These are phyloP conservation scores for Leccinum fibrillosum DNA, from an alignment of 768 basidiomycete species.

Conservation along the genomic window DNA sequence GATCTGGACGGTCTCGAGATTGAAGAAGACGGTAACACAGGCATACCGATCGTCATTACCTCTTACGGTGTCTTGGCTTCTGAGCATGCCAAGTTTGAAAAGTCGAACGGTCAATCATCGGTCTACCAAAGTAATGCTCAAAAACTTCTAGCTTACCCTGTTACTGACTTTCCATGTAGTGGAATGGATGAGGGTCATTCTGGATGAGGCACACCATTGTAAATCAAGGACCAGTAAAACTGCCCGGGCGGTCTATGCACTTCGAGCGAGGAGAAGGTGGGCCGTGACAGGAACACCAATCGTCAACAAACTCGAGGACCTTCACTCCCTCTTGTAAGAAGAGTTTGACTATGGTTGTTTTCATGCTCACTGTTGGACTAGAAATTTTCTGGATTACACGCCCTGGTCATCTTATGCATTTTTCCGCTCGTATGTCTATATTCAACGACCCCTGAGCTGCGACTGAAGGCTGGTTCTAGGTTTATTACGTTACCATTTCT, in stretches of 20 bases:
- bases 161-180: conserved; percentile 40
- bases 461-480: conserved; percentile 35
- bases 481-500: conserved; percentile 93
- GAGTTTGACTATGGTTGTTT: conserved; percentile 35
- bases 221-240: conserved; percentile 88
- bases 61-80: conserved; percentile 91
- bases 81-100: conserved; percentile 74
- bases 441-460: not conserved
- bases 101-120: conserved; percentile 47
- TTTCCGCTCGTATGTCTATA: conserved; percentile 71
- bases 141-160: not conserved
- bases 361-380: conserved; percentile 27
- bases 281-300: conserved; percentile 95
- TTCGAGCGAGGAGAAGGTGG: conserved; percentile 81
- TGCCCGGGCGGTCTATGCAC: conserved; percentile 83
- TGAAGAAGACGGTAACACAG: conserved; percentile 46
- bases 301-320: conserved; percentile 88
- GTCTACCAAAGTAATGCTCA: conserved; percentile 64
- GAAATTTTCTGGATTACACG: conserved; percentile 73
- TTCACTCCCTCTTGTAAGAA: conserved; percentile 83
- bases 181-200: conserved; percentile 76
- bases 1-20: conserved; percentile 63
- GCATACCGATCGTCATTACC: conserved; percentile 80
- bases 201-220: conserved; percentile 95
- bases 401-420: conserved; percentile 84